Evolutionary conservation across 352 stramenopile genomes (phyloP), one percentile per base, ranked within the genome.

Genomic region (Pythium apleroticum): DNA sequence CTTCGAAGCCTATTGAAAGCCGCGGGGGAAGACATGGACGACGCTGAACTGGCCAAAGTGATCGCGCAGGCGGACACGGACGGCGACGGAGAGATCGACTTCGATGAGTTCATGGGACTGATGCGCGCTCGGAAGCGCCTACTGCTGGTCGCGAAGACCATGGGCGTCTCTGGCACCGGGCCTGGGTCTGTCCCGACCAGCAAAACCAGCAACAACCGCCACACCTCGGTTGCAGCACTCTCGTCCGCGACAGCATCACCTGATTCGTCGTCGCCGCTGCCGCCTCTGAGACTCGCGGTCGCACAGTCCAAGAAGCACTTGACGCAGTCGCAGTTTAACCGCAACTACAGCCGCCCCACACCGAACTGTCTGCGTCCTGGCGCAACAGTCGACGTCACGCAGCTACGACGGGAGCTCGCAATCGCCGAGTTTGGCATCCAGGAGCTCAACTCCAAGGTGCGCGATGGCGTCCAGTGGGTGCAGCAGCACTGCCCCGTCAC

Each of bases 391-490:
- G 84, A 93, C 55, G 27, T 86, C 19, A 76, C 78, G 15, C 70
- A 84, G 25, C 69, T 96, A 31, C 79, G 86, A 11, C 68, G 86
- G 12, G 86, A 95, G 70, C 83, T 96, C 4, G 86, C 88, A 24
- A 56, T 93, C 8, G 86, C 88, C 6, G 81, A 96, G 68, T 89
- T 80, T 57, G 83, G 87, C 0, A 78, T 96, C 49, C 84, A 94
- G 52, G 72, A 88, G 48, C 74, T 95, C 11, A 86, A 93, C 48
- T 58, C 61, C 19, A 84, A 87, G 52, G 80, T 96, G 4, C 84
- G 82, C 15, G 86, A 93, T 30, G 84, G 84, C n/a, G 66, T 96
- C 50, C 81, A 93, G 20, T 96, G 88, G 88, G 88, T 94, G 4
- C 86, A 95, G 59, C 76, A 86, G 45, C 84, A 96, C 66, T 95